Conservation (phyloP, 371 early-diverging fungal genomes). For the Mortierella polycephala region DNA sequence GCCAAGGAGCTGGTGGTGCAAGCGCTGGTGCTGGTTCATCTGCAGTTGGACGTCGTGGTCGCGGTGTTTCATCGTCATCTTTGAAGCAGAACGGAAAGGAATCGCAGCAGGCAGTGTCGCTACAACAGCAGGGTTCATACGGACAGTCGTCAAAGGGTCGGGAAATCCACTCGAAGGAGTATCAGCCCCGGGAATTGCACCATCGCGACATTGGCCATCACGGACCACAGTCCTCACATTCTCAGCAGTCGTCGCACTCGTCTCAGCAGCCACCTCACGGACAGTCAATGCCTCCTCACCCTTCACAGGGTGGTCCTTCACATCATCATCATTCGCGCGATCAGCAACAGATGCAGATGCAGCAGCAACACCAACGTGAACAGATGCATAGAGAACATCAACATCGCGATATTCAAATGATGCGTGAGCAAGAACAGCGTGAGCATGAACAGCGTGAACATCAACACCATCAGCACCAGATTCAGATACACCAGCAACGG, state of each 20-base stretch:
- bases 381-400: slow-evolving; percentile 45
- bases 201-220: slow-evolving; percentile 44
- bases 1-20: slow-evolving; percentile 1
- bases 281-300: slow-evolving; percentile 27
- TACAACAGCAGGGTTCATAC: slow-evolving; percentile 16
- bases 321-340: slow-evolving; percentile 36
- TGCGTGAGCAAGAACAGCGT: slow-evolving; percentile 47
- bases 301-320: slow-evolving; percentile 21
- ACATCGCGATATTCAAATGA: slow-evolving; percentile 50
- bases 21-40: slow-evolving; percentile 7
- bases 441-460: slow-evolving; percentile 44
- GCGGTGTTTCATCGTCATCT: slow-evolving; percentile 13
- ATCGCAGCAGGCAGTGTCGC: slow-evolving; percentile 11
- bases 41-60: slow-evolving; percentile 24
- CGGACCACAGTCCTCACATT: slow-evolving; percentile 11
- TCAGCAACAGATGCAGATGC: slow-evolving; percentile 45
- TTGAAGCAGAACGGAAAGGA: slow-evolving; percentile 40
- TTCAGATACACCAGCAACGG: slow-evolving; percentile 36
- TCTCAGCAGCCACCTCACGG: slow-evolving; percentile 30
- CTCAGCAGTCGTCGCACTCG: slow-evolving; percentile 18
- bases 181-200: slow-evolving; percentile 41
- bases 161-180: slow-evolving; percentile 52
- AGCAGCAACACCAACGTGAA: slow-evolving; percentile 36
- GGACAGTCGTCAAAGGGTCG: slow-evolving; percentile 31
- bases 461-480: slow-evolving; percentile 42